Conservation (phyloP, 169 alveolate species). For the Plasmodium reichenowi region DNA sequence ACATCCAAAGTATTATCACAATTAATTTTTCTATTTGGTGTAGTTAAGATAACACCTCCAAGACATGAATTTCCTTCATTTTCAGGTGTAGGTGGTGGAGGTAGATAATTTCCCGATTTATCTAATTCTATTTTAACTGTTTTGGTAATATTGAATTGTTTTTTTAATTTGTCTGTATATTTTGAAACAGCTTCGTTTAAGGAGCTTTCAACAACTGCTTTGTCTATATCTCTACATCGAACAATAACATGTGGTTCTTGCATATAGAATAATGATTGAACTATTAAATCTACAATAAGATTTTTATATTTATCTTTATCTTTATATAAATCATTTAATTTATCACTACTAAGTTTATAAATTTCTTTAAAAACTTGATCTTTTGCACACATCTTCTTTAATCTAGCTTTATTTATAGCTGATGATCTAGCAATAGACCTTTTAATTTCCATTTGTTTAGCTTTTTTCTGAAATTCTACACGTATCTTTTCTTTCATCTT, state of each 20-base stretch:
- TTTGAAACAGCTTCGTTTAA: slow-evolving; percentile 86
- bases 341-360: slow-evolving; percentile 84
- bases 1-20: slow-evolving; percentile 87
- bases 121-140: slow-evolving; percentile 86
- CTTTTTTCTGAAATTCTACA: slow-evolving; percentile 84
- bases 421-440: slow-evolving; percentile 90
- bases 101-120: slow-evolving; percentile 82
- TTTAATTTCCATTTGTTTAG: slow-evolving; percentile 87
- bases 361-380: slow-evolving; percentile 86
- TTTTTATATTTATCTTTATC: slow-evolving; percentile 84
- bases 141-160: slow-evolving; percentile 82
- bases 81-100: slow-evolving; percentile 84
- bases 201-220: slow-evolving; percentile 86
- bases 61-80: slow-evolving; percentile 82
- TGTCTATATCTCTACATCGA: slow-evolving; percentile 90
- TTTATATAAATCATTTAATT: slow-evolving; percentile 81
- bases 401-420: slow-evolving; percentile 91
- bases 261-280: slow-evolving; percentile 85
- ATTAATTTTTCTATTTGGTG: slow-evolving; percentile 85
- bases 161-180: slow-evolving; percentile 82
- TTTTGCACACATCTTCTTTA: slow-evolving; percentile 90
- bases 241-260: slow-evolving; percentile 89
- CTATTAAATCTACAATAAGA: slow-evolving; percentile 83
- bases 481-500: slow-evolving; percentile 92
- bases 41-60: slow-evolving; percentile 86